Evolutionary conservation across 305 asterid species (phyloP).

Genomic region (Plantago lanceolata): DNA sequence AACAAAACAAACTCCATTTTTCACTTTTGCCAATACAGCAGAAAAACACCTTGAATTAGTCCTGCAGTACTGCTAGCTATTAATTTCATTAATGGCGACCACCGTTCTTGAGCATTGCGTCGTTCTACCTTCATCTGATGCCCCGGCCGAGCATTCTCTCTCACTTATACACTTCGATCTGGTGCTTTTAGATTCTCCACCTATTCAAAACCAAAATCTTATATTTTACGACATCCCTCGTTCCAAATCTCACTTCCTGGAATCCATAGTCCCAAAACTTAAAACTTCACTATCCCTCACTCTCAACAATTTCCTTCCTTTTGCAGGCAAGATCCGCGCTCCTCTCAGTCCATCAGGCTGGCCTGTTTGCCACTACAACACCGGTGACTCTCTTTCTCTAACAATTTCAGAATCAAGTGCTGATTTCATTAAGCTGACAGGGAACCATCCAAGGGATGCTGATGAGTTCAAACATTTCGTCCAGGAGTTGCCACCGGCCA

Average conservation of each 20-base stretch:
- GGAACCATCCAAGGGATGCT: constrained; percentile 15
- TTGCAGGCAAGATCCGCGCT: constrained; percentile 15
- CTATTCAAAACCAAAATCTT: background rate
- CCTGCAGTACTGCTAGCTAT: too few species aligned
- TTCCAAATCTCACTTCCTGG: constrained; percentile 17
- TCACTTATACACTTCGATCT: constrained; percentile 24
- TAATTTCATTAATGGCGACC: constrained; percentile 2
- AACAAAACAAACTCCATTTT: too few species aligned
- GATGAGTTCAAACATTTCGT: constrained; percentile 18
- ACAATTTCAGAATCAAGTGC: constrained; percentile 23
- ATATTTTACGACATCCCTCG: constrained; percentile 14
- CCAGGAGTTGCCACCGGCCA: constrained; percentile 14
- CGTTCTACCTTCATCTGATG: constrained; percentile 1
- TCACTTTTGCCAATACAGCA: too few species aligned
- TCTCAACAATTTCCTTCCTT: constrained; percentile 27
- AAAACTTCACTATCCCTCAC: constrained; percentile 12
- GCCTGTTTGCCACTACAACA: constrained; percentile 13
- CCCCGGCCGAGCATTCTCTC: constrained; percentile 13
- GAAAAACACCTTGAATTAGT: too few species aligned
- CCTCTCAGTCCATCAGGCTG: background rate
- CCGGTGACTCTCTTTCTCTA: constrained; percentile 30
- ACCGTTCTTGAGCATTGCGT: constrained; percentile 8
- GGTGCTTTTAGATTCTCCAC: background rate
- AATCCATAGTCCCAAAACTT: constrained; percentile 22
- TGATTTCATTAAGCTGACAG: constrained; percentile 17